These are phyloP conservation scores for Cyclotella distinguenda DNA, from an alignment of 108 stramenopile species.

Conservation along the genomic window DNA sequence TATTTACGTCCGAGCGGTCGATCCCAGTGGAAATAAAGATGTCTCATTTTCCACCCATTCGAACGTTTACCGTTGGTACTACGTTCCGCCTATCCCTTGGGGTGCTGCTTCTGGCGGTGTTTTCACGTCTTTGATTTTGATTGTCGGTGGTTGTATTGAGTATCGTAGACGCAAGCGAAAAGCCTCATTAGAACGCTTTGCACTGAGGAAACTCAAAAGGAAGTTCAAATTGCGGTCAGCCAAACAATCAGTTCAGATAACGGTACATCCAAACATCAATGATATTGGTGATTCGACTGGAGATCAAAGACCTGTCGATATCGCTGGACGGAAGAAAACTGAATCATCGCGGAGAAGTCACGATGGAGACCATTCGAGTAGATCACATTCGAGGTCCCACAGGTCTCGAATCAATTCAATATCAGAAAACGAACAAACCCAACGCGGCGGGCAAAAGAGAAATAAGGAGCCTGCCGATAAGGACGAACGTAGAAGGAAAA, in stretches of 20 bases:
- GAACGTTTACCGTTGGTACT: slow-evolving; percentile 81
- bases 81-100: slow-evolving; percentile 74
- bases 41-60: slow-evolving; percentile 44
- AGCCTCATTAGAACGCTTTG: slow-evolving; percentile 64
- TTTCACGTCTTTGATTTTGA: slow-evolving; percentile 24
- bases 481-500: slow-evolving; percentile 7
- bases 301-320: not conserved
- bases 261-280: not conserved
- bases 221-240: not conserved
- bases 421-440: not conserved
- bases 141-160: slow-evolving; percentile 52
- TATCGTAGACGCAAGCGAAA: slow-evolving; percentile 64
- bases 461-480: slow-evolving; percentile 5
- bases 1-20: slow-evolving; percentile 68
- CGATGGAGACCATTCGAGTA: not conserved
- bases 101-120: slow-evolving; percentile 36
- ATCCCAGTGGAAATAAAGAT: slow-evolving; percentile 74
- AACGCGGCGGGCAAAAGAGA: not conserved
- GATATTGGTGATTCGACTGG: not conserved
- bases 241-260: not conserved
- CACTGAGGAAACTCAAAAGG: slow-evolving; percentile 47
- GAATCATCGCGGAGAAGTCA: not conserved
- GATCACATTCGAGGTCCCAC: slow-evolving; percentile 6
- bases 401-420: slow-evolving; percentile 10
- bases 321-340: not conserved